Conservation (phyloP, 106 monocot genomes). For the Phalaenopsis equestris region DNA sequence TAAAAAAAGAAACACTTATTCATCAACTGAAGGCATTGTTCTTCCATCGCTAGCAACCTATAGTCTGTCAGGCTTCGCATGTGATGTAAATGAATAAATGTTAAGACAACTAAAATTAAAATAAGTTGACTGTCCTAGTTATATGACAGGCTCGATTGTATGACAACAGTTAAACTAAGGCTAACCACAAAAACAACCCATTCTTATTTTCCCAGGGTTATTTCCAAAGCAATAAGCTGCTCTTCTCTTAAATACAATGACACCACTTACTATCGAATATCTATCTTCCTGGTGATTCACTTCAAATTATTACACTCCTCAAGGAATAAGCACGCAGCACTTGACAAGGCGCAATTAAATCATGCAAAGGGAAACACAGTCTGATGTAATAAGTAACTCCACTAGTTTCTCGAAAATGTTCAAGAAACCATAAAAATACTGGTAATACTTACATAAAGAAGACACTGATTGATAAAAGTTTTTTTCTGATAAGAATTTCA, state of each 20-base stretch:
- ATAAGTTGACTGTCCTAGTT: background rate
- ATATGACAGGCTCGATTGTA: background rate
- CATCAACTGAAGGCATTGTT: background rate
- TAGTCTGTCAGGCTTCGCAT: background rate
- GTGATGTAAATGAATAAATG: background rate
- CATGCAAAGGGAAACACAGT: background rate
- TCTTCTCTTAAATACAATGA: background rate
- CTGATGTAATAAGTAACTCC: background rate
- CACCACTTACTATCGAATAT: background rate
- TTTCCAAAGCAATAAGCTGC: background rate
- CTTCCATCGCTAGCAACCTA: background rate
- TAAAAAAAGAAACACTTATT: background rate
- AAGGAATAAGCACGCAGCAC: background rate
- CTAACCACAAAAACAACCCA: background rate
- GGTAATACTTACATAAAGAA: background rate
- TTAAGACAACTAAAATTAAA: conserved; percentile 1
- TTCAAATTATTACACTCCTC: background rate
- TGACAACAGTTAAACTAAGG: background rate
- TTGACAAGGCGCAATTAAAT: background rate
- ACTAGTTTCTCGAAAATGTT: background rate
- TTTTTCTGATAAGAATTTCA: background rate
- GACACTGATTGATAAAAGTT: background rate
- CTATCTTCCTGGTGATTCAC: background rate
- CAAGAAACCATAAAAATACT: background rate
- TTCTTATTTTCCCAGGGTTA: background rate